Conservation (phyloP, 768 basidiomycete genomes). For the Tephrocybe sp. region DNA sequence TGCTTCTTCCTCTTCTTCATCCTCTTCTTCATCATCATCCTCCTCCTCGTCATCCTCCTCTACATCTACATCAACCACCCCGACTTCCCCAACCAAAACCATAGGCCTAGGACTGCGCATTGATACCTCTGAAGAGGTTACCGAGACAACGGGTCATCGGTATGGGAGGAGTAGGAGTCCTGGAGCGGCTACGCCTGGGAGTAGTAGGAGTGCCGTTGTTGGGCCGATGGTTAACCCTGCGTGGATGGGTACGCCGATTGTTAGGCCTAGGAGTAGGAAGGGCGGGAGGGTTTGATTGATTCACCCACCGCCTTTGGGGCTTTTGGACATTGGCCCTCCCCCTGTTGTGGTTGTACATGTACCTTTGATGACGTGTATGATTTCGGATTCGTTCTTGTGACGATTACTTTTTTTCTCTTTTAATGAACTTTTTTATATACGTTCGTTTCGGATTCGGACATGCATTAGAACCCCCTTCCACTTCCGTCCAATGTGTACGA, state of each 20-base stretch:
- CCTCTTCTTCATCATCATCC: not conserved
- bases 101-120: constrained; percentile 11
- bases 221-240: not conserved
- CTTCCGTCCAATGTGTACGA: too few species aligned
- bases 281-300: too few species aligned
- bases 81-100: not conserved
- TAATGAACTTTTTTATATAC: too few species aligned
- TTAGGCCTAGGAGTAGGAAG: too few species aligned
- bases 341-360: too few species aligned
- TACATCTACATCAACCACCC: not conserved
- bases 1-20: not conserved
- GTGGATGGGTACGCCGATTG: not conserved
- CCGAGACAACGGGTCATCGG: not conserved
- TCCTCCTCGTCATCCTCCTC: not conserved
- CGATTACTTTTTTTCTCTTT: too few species aligned
- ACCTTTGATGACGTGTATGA: too few species aligned
- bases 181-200: not conserved
- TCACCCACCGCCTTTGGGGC: too few species aligned
- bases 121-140: constrained; percentile 2
- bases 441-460: too few species aligned
- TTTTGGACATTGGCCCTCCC: too few species aligned
- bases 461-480: too few species aligned
- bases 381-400: too few species aligned
- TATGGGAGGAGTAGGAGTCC: not conserved
- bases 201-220: not conserved